Conservation (phyloP, 192 early-diverging fungal genomes). For the Allomyces macrogynus region DNA sequence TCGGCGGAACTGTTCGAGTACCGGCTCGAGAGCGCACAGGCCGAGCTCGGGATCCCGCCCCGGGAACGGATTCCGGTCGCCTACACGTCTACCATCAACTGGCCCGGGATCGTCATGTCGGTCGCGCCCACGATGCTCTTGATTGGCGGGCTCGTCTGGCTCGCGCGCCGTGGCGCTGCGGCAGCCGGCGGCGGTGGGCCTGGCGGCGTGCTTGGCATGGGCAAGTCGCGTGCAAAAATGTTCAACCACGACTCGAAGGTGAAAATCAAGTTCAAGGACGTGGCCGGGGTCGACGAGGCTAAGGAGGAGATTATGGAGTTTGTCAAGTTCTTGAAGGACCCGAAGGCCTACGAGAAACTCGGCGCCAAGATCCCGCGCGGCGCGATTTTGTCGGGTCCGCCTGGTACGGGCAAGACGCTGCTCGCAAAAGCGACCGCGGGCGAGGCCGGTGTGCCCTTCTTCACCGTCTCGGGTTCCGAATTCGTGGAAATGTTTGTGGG, state of each 20-base stretch:
- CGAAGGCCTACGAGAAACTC: constrained; percentile 66
- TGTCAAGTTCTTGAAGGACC: constrained; percentile 97
- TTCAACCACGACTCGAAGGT: constrained; percentile 95
- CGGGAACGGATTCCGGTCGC: constrained; percentile 80
- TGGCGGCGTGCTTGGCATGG: constrained; percentile 86
- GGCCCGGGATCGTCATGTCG: constrained; percentile 55
- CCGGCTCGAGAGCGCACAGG: constrained; percentile 72
- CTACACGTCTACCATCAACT: constrained; percentile 62
- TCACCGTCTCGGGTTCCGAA: constrained; percentile 96
- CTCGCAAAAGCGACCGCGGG: constrained; percentile 98
- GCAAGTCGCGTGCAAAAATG: constrained; percentile 84
- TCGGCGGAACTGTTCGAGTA: constrained; percentile 86
- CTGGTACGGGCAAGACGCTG: constrained; percentile 93
- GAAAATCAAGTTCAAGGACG: constrained; percentile 95
- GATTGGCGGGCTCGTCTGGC: constrained; percentile 69
- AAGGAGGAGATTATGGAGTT: constrained; percentile 99
- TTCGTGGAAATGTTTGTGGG: constrained; percentile 99
- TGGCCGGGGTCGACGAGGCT: constrained; percentile 96
- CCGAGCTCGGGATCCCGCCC: constrained; percentile 73
- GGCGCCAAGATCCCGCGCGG: constrained; percentile 99
- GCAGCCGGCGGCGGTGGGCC: constrained; percentile 27
- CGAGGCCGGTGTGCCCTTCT: constrained; percentile 92
- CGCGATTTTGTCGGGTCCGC: constrained; percentile 79
- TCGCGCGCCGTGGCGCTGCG: constrained; percentile 47
- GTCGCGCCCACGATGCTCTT: constrained; percentile 81